Evolutionary conservation across 2,329 filamentous ascomycete species (phyloP), one percentile per base, ranked within the genome.

Genomic region (Fusarium ambrosium): DNA sequence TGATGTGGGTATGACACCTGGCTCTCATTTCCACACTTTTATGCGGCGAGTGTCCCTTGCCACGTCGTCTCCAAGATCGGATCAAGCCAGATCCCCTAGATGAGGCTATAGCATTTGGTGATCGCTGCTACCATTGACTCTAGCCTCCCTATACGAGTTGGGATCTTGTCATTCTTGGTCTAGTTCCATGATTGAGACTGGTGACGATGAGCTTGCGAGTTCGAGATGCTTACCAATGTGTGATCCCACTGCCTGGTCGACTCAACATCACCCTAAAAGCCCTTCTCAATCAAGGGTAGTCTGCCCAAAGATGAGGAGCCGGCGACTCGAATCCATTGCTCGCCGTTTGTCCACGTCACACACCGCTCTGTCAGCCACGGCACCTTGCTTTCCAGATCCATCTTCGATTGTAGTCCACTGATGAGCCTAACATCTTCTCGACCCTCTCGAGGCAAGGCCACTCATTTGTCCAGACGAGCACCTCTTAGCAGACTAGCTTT

Each of bases 1-100:
- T 37, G n/a, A 24, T 13, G 37, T 34, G 51, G 29, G 16, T 22
- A 29, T 48, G 27, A 36, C 41, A 29, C n/a, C 34, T 14, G 18
- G 34, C 34, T 4, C 36, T 66, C 56, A 65, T 59, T 66, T 67
- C 65, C 65, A 63, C 59, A 34, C 14, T 53, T 13, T 14, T 53
- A 62, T 59, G 32, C 48, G 27, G 16, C 39, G 14, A 48, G 22
- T 18, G 20, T 36, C 41, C 5, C 6, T 18, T 62, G 39, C 41
- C 60, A 41, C 55, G 20, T 37, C 45, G 36, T 32, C 59, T 59
- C 29, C 20, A 43, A 16, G 4, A 45, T 22, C 14, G 37, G 37
- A 14, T 62, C 39, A n/a, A 56, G 36, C 32, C 32, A 63, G 29
- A 45, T 27, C 13, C 36, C 16, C 37, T 6, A 16, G 20, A 56